phyloP scores from a whole-genome alignment of 805 yeast species.

The Jamesozyma spencerorum region DNA sequence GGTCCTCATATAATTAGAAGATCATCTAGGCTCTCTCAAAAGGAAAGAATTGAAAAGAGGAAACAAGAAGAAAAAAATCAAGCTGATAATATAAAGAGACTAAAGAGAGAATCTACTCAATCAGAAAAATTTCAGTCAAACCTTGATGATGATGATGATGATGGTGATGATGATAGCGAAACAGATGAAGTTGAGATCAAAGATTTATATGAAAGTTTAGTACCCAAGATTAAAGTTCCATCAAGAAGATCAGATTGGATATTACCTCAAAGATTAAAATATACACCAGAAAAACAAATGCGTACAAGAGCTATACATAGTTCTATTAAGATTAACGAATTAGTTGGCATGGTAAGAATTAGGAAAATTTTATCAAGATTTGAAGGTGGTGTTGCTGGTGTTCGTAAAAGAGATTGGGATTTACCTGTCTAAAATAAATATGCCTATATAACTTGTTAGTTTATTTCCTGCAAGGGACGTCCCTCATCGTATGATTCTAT shows the following conservation, averaged over 20 bases:
- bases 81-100: neutral
- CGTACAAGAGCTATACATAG: conserved; percentile 26
- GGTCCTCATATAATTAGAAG: conserved; percentile 2
- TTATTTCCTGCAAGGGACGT: neutral
- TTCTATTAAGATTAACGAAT: conserved; percentile 26
- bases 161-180: neutral
- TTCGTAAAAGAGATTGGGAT: conserved; percentile 16
- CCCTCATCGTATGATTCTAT: conserved; percentile 8
- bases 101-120: neutral
- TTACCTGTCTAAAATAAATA: neutral
- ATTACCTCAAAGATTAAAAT: conserved; percentile 24
- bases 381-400: conserved; percentile 30
- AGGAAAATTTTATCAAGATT: conserved; percentile 22
- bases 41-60: conserved; percentile 2
- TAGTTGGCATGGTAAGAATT: conserved; percentile 19
- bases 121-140: neutral
- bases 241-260: conserved; percentile 31
- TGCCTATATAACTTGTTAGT: neutral
- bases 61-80: conserved; percentile 4
- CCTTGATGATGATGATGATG: neutral
- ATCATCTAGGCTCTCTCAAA: conserved; percentile 11
- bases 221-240: conserved; percentile 24
- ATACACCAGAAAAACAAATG: conserved; percentile 28
- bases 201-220: conserved; percentile 25
- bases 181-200: conserved; percentile 10